Conservation (phyloP, 2,329 filamentous ascomycete species). For the Teratosphaeriaceae sp. region DNA sequence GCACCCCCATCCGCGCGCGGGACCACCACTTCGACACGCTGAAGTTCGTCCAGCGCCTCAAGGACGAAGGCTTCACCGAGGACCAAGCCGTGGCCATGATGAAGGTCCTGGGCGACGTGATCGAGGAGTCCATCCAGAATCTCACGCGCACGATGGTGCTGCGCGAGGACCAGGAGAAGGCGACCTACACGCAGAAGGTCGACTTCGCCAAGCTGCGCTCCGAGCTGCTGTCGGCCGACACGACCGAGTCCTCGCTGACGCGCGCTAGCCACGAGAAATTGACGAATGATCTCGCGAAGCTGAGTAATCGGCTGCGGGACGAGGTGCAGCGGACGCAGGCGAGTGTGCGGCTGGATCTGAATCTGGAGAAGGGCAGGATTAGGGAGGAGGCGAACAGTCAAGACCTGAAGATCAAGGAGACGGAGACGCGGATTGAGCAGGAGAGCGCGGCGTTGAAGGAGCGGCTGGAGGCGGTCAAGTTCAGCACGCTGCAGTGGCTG, state of each 20-base stretch:
- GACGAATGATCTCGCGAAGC: constrained; percentile 89
- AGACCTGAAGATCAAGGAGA: constrained; percentile 98
- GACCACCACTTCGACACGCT: constrained; percentile 98
- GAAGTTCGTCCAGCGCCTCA: constrained; percentile 87
- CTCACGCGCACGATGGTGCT: constrained; percentile 96
- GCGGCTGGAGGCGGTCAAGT: constrained; percentile 94
- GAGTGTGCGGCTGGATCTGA: constrained; percentile 84
- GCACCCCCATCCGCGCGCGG: constrained; percentile 52
- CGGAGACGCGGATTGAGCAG: constrained; percentile 96
- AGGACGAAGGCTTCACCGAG: constrained; percentile 90
- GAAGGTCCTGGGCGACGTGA: constrained; percentile 92
- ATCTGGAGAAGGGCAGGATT: constrained; percentile 93
- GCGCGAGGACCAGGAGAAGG: constrained; percentile 82
- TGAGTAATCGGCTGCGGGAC: constrained; percentile 81
- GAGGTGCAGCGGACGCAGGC: constrained; percentile 94
- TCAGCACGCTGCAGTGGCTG: constrained; percentile 95
- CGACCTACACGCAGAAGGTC: constrained; percentile 77
- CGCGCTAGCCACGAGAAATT: constrained; percentile 85
- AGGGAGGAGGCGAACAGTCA: constrained; percentile 93
- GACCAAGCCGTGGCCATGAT: constrained; percentile 97
- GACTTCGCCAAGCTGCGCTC: constrained; percentile 96
- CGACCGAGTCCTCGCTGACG: constrained; percentile 82
- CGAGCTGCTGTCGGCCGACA: constrained; percentile 86
- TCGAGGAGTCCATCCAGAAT: constrained; percentile 97
- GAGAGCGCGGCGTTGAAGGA: constrained; percentile 87